Base-by-base conservation (phyloP, 176 grass and related monocot genomes). In the Saccharum spontaneum region DNA sequence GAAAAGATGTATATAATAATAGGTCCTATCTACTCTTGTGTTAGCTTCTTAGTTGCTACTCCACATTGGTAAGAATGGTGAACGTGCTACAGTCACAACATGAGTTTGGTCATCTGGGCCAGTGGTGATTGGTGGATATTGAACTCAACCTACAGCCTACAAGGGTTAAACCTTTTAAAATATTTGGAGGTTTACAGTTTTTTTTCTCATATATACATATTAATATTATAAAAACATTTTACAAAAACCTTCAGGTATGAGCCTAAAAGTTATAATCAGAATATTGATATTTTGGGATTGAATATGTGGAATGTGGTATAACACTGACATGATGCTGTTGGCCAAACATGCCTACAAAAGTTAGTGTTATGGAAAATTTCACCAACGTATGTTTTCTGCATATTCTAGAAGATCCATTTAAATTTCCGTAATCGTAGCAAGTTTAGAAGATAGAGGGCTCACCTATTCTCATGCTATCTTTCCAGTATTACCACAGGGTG, bases 401-500 rank as follows among this genome's bases (percentile, higher is more conserved):
- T 49, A 67, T 63, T 48, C 52, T 14, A 63, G 15, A 10, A 75
- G 37, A n/a, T 41, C 49, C 33, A 75, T 22, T 80, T 66, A 66
- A 73, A 85, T 69, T 73, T 74, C 57, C 30, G 28, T 52, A 52
- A 38, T 18, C 40, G 5, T 85, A 39, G 3, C 30, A 50, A 71
- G 6, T 77, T 22, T 74, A 79, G 9, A 74, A 79, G 50, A 84
- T 78, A 70, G 26, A 73, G 40, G 55, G n/a, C 73, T 88, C 9
- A 86, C 69, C 39, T 60, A 4, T 77, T 78, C 39, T 62, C 15
- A 76, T 91, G 65, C 49, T 73, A 68, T 80, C 30, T 82, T 38
- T 86, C 30, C 87, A 94, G 92, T 43, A 30, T 49, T 92, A 48
- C 38, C 89, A 67, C 40, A 38, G 9, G 11, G 38, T 86, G 17